Evolutionary conservation across 2,329 filamentous ascomycete genomes (phyloP).

Genomic region (Meredithiella fracta): DNA sequence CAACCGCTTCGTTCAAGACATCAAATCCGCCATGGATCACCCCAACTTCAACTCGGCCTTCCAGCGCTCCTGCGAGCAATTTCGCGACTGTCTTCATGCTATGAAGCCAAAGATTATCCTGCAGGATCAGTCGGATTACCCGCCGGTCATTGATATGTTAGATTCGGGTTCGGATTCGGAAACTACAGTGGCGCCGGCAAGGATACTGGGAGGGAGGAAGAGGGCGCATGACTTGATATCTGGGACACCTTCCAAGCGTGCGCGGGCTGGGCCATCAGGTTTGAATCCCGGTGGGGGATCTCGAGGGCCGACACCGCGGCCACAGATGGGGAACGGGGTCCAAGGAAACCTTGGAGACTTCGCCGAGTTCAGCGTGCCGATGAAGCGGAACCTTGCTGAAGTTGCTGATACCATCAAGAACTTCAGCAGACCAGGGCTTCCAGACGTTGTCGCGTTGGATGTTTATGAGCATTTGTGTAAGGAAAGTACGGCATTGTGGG

Average conservation of each 20-base stretch:
- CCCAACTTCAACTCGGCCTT: slow-evolving; percentile 30
- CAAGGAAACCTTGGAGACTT: slow-evolving; percentile 21
- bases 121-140: slow-evolving; percentile 23
- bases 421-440: slow-evolving; percentile 40
- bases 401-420: slow-evolving; percentile 38
- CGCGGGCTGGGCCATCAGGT: slow-evolving; percentile 16
- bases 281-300: not conserved
- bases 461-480: slow-evolving; percentile 43
- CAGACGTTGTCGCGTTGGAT: slow-evolving; percentile 40
- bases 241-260: slow-evolving; percentile 23
- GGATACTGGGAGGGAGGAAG: slow-evolving; percentile 5
- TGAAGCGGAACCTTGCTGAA: slow-evolving; percentile 27
- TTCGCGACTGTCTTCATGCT: slow-evolving; percentile 30
- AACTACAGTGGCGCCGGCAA: slow-evolving; percentile 15
- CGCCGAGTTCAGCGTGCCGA: slow-evolving; percentile 20
- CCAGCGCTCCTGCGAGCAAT: slow-evolving; percentile 31
- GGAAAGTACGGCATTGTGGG: slow-evolving; percentile 43
- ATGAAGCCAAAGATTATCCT: slow-evolving; percentile 33
- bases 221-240: slow-evolving; percentile 16
- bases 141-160: slow-evolving; percentile 23
- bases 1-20: slow-evolving; percentile 35
- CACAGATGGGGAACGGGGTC: not conserved
- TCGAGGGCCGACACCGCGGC: not conserved
- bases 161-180: slow-evolving; percentile 25
- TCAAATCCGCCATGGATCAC: slow-evolving; percentile 37